Base-by-base conservation (phyloP, 2,329 filamentous ascomycete species). In the Ceratocystis alfenasii region DNA sequence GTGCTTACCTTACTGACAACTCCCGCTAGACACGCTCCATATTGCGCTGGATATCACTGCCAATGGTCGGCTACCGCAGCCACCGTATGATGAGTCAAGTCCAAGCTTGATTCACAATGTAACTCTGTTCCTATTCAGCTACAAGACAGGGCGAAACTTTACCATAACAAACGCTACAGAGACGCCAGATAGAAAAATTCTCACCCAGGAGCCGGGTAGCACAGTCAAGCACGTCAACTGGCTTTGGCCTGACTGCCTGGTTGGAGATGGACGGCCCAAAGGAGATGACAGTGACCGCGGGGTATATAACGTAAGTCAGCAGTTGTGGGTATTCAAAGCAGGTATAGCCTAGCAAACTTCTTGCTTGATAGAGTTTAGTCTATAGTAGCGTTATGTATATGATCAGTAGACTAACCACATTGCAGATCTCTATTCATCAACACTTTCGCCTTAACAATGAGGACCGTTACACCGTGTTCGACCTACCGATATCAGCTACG, bases 201-300 rank as follows among this genome's bases (percentile, higher is more conserved):
- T 89, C 76, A 73, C 75, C 33, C 82, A 86, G 68, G 86, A 89
- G 71, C 74, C 79, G 0, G 81, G 81, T 2, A 87, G 85, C 71
- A 89, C 87, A 0, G 87, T 89, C 55, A 89, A 89, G 72, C 86
- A 89, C 72, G 79, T 89, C 68, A 85, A 86, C 71, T 89, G 87
- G 84, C 76, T 81, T 22, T 89, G 86, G 86, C 87, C 87, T 0
- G 80, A 81, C 67, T 89, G 87, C 70, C 76, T 89, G 0, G 82
- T 84, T 2, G 86, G 86, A 20, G 76, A 85, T 62, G 83, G 83
- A 2, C 73, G 79, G 69, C 76, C 79, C 30, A 70, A 73, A 1
- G 72, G 74, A 2, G 72, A 74, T 0, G 76, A 76, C 66, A 83
- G 79, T 63, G 81, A 80, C 28, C 78, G 84, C 2, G 86, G 86